Conservation (phyloP, 2,329 filamentous ascomycete species). For the Aspergillus jensenii region DNA sequence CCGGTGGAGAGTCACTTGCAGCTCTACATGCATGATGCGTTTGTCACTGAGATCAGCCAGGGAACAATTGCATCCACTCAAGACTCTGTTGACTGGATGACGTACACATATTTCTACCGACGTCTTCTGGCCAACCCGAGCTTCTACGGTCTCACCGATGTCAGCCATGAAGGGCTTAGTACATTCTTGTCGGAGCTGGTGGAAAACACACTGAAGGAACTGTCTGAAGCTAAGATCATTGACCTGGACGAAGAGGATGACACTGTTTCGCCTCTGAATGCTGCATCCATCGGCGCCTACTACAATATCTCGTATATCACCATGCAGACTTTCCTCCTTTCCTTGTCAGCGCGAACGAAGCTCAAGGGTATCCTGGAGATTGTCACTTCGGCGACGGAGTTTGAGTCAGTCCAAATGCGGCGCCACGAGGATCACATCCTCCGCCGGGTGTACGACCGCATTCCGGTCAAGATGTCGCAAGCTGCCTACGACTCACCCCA, state of each 20-base stretch:
- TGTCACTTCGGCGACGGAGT: conserved; percentile 93
- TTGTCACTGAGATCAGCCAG: conserved; percentile 95
- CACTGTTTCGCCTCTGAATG: conserved; percentile 82
- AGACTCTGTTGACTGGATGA: conserved; percentile 97
- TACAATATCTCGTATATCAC: conserved; percentile 99
- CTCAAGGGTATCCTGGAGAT: conserved; percentile 97
- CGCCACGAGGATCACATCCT: conserved; percentile 87
- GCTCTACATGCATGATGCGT: conserved; percentile 88
- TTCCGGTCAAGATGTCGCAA: conserved; percentile 93
- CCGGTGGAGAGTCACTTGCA: conserved; percentile 94
- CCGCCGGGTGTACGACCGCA: conserved; percentile 87
- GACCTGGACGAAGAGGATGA: conserved; percentile 95
- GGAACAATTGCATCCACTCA: conserved; percentile 94
- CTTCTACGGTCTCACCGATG: conserved; percentile 87
- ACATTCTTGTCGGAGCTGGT: conserved; percentile 92
- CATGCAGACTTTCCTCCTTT: conserved; percentile 97
- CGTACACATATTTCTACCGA: conserved; percentile 97
- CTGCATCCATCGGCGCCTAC: conserved; percentile 97
- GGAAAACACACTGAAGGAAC: conserved; percentile 85
- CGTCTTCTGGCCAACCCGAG: conserved; percentile 92
- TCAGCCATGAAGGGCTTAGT: conserved; percentile 89
- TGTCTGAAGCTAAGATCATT: conserved; percentile 91
- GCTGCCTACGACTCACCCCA: conserved; percentile 87
- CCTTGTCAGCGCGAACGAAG: conserved; percentile 83
- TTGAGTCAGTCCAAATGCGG: conserved; percentile 90